Base-by-base conservation (phyloP, 176 grass and related monocot species). In the Thalia dealbata region DNA sequence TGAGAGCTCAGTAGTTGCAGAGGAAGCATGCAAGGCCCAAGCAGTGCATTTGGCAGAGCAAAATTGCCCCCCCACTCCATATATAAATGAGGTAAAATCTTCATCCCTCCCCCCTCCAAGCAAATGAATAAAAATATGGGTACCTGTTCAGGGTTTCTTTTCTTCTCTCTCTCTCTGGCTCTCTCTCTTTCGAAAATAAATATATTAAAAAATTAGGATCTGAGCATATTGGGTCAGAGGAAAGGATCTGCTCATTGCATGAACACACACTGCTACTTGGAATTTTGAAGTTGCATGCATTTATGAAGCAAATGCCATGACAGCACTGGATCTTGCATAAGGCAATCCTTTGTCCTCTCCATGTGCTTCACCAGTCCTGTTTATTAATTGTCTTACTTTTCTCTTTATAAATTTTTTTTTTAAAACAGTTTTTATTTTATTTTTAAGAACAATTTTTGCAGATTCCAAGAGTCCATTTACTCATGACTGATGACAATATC, bases 221-320 rank as follows among this genome's bases (percentile, higher is more conserved):
- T 68, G 65, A 68, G n/a, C 32, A 68, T 21, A 68, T 21, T 18
- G 21, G 65, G 65, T 68, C 65, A 68, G 65, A 68, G 65, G 65
- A 68, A 68, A 68, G 18, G 16, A 42, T 68, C 35, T 43, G 30
- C 21, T 68, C 9, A n/a, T 45, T 44, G 65, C 65, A 44, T 68
- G 65, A 68, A 68, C 25, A 43, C 10, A 38, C 65, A 68, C 35
- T 68, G 65, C 35, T 43, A 43, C 35, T 42, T 43, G 26, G 65
- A 68, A 68, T 44, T 68, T 21, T 42, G 65, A 68, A 44, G 32
- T 68, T 19, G 16, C 19, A 41, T 43, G 38, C 65, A 68, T 68
- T 68, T 68, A 68, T 68, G 38, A 7, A 68, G 8, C 65, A 23
- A 68, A 68, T 38, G 65, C 19, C 38, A 68, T 68, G 65, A 14